Evolutionary conservation across 805 yeast genomes (phyloP).

Genomic region (Tetrapisispora iriomotensis): DNA sequence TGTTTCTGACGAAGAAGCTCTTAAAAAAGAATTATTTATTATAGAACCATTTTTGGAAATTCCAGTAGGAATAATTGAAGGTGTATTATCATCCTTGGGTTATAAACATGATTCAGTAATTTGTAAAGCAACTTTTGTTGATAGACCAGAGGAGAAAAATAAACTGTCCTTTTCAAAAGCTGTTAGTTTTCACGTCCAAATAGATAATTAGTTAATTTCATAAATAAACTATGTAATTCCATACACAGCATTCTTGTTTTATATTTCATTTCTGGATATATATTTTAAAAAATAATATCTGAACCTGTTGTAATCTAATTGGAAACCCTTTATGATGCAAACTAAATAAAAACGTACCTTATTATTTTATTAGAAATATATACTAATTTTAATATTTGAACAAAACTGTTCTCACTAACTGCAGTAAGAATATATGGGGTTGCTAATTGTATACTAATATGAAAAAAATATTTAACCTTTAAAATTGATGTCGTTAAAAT

Average conservation of each 20-base stretch:
- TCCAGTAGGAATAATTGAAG: constrained; percentile 27
- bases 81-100: constrained; percentile 26
- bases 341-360: neutral
- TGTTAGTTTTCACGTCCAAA: constrained; percentile 27
- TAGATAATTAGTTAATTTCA: constrained; percentile 6
- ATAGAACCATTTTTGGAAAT: constrained; percentile 27
- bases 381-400: constrained; percentile 2
- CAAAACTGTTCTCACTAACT: neutral
- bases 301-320: no score
- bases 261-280: neutral
- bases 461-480: constrained; percentile 8
- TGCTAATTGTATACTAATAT: no score
- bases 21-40: constrained; percentile 17
- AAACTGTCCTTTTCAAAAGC: constrained; percentile 18
- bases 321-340: no score
- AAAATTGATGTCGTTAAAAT: constrained; percentile 20
- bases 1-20: constrained; percentile 8
- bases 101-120: constrained; percentile 18
- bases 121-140: constrained; percentile 23
- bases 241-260: neutral
- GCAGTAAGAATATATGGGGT: no score
- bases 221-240: neutral
- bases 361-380: neutral
- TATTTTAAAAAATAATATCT: neutral
- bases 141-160: constrained; percentile 15